Conservation (phyloP, 768 basidiomycete species). For the Rubroboletus satanas region DNA sequence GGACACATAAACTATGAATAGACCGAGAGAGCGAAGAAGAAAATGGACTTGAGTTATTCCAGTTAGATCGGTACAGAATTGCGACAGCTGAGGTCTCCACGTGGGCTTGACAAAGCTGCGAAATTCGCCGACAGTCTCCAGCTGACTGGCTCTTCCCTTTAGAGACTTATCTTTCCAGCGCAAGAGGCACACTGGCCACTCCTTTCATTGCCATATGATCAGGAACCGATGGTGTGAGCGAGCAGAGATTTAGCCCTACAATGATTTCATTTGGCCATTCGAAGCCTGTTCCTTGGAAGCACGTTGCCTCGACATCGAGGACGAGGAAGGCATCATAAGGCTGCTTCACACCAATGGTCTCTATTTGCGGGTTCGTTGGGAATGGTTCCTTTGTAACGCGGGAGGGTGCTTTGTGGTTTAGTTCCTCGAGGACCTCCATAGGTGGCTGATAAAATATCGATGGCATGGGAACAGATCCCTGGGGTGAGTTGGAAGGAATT, state of each 20-base stretch:
- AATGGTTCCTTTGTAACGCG: conserved; percentile 1
- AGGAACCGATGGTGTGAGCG: conserved; percentile 4
- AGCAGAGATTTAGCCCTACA: conserved; percentile 43
- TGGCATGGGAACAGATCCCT: conserved; percentile 12
- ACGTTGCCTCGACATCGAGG: conserved; percentile 88
- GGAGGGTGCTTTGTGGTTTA: background rate
- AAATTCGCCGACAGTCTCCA: conserved; percentile 79
- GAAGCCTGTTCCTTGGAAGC: conserved; percentile 59
- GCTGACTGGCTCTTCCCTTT: conserved; percentile 47
- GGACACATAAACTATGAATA: conserved; percentile 9
- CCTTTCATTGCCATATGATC: conserved; percentile 43
- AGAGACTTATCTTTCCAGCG: conserved; percentile 67
- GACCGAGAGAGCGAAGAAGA: conserved; percentile 5
- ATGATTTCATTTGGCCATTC: conserved; percentile 96
- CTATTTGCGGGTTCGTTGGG: conserved; percentile 6
- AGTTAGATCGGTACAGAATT: conserved; percentile 84
- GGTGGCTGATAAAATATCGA: conserved; percentile 13
- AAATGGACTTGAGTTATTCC: conserved; percentile 85
- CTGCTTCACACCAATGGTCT: conserved; percentile 32
- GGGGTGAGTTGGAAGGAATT: background rate
- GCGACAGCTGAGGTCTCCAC: conserved; percentile 76
- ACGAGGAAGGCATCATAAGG: conserved; percentile 79
- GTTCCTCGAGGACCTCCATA: conserved; percentile 5
- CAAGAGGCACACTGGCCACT: conserved; percentile 89
- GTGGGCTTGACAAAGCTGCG: conserved; percentile 84